Base-by-base conservation (phyloP, 1,284 basidiomycete species). In the Fomitopsis schrenkii region DNA sequence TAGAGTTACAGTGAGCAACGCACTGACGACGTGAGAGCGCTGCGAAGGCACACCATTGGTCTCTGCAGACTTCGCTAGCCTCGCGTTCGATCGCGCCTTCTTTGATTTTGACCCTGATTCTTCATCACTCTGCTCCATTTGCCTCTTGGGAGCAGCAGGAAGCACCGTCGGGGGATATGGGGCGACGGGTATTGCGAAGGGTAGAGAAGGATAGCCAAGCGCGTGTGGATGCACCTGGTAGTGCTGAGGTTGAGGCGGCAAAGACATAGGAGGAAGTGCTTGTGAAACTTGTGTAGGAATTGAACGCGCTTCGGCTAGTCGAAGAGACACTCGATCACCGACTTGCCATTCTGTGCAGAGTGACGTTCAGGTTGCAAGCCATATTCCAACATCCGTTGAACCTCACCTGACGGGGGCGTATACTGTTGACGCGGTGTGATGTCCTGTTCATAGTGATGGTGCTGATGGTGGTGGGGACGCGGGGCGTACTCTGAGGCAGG, bases 291-390 rank as follows among this genome's bases (percentile, higher is more conserved):
- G 68, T 19, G 74, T 70, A 30, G 72, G 69, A 19, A 76, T 72
- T 45, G 75, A 81, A 55, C 85, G 84, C 33, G 83, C 82, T 58
- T 50, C 19, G 9, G 78, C 79, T 67, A 87, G 67, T 67, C 84
- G 84, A 72, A 84, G 69, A 69, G 84, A 85, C 63, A 78, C 80
- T 62, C 84, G 75, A 70, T 87, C 80, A 70, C 76, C 67, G 57
- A 67, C 63, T 75, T 85, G 83, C 73, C 78, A 84, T 65, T 72
- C 80, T 81, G 50, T 3, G 62, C 62, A 40, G 61, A 63, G 41
- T 48, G 42, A 60, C 63, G 63, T 64, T 33, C 30, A 63, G 63
- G 67, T 62, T 66, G 66, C 66, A 71, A 70, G 64, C 57, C 55
- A 52, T 64, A 65, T 30, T 62, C 54, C 50, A 69, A 66, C 17